Evolutionary conservation across 495 filamentous ascomycete genomes (phyloP), one percentile per base, ranked within the genome.

Genomic region (Hyaloscypha finlandica): DNA sequence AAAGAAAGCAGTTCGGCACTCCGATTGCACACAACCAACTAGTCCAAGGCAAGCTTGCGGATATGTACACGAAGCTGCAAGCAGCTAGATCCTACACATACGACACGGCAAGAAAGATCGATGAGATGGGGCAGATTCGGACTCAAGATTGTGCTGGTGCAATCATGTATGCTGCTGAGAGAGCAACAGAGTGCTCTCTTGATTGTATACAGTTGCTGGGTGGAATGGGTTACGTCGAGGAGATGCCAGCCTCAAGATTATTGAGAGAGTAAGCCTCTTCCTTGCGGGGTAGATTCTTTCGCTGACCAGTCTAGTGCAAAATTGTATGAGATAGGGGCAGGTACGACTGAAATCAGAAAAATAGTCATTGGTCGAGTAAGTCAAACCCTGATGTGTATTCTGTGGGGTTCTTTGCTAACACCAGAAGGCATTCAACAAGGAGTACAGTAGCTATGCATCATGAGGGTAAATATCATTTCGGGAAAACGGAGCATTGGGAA

Each of bases 291-390:
- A 29, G 54, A 29, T 33, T 16, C 22, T 22, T 30, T 60, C 60
- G 11, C 59, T 64, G 31, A 62, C n/a, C n/a, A 11, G 25, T 8
- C 37, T 37, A 81, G 77, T 73, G 83, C 84, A 35, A 85, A 86
- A 76, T 75, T 99, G 73, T 99, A 99, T 79, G 96, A 98, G 81
- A 98, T 99, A 78, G 95, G 95, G 2, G 95, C 95, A 16, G 95
- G 95, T 14, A 98, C 95, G 9, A 96, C 92, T 67, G 95, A 99
- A 82, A 88, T 99, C 31, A 80, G 95, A 68, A 85, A 94, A 68
- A 94, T 98, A 83, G 94, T 99, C 8, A 96, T 99, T 74, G 95
- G 96, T 32, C 84, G 95, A 48, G 69, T 71, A 54, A 63, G 69
- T 62, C 16, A 22, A 48, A 6, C 42, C 42, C 42, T 14, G 42